These are phyloP conservation scores for Boechera retrofracta DNA, from an alignment of 345 rosid species.

Conservation along the genomic window DNA sequence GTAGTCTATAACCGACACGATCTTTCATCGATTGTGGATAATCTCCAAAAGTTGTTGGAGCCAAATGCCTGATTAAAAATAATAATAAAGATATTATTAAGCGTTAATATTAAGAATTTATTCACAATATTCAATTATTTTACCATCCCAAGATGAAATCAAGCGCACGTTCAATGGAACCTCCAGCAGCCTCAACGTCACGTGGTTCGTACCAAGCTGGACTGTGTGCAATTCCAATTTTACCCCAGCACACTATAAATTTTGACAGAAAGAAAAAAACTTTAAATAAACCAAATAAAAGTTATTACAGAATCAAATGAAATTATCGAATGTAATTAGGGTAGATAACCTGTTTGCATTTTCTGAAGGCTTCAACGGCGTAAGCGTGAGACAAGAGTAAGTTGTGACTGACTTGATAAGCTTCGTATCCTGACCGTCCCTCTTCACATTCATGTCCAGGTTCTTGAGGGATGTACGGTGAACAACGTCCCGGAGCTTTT, in stretches of 20 bases:
- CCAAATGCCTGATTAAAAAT: constrained; percentile 43
- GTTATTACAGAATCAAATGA: background rate
- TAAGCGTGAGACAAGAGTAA: constrained; percentile 40
- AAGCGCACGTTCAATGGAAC: constrained; percentile 38
- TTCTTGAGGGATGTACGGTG: constrained; percentile 18
- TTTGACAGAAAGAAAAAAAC: background rate
- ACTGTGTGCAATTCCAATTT: constrained; percentile 48
- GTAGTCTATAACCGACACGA: constrained; percentile 50
- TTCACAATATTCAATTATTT: background rate
- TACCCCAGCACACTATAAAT: constrained; percentile 42
- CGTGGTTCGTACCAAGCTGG: constrained; percentile 48
- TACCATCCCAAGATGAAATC: constrained; percentile 51
- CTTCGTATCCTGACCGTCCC: constrained; percentile 48
- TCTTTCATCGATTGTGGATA: constrained; percentile 55
- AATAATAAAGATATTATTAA: too few species aligned
- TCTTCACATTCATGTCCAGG: constrained; percentile 7
- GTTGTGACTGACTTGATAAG: constrained; percentile 45
- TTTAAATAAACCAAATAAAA: background rate
- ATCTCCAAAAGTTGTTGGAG: constrained; percentile 55
- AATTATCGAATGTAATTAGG: background rate
- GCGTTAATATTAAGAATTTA: too few species aligned
- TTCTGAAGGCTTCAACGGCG: constrained; percentile 26
- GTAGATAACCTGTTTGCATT: constrained; percentile 33
- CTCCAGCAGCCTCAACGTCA: background rate
- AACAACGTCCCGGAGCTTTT: constrained; percentile 50